Percentiles rank a stretch among this genome's conserved stretches.
phyloP scores from a whole-genome alignment of 306 rosid species.

The Crotalaria pallida region DNA sequence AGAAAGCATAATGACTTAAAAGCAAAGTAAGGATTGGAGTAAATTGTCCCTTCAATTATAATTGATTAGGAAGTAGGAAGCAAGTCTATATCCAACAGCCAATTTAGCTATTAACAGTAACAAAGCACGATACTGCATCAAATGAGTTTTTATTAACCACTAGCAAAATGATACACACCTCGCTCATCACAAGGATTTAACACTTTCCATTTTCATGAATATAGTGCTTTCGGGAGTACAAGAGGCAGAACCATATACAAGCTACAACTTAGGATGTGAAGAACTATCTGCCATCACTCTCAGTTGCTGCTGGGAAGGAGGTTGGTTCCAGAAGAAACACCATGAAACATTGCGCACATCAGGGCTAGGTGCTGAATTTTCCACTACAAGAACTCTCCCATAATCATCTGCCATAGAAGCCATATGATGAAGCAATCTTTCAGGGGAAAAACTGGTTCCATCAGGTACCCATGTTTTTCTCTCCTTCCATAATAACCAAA shows the following conservation, averaged over 20 bases:
- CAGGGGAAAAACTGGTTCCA: not conserved
- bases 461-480: constrained; percentile 1
- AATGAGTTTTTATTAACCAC: not conserved
- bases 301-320: constrained; percentile 17
- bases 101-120: not conserved
- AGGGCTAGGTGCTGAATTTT: not conserved
- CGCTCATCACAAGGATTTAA: not conserved
- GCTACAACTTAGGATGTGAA: constrained; percentile 17
- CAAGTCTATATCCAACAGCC: not conserved
- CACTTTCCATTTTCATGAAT: not conserved
- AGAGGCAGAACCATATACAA: not conserved
- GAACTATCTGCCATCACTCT: not conserved
- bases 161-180: not conserved
- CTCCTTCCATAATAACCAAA: constrained; percentile 23
- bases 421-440: not conserved
- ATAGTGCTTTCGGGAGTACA: not conserved
- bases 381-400: not conserved
- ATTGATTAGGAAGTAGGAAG: not conserved
- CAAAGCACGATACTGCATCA: not conserved
- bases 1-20: not conserved
- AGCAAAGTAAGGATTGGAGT: not conserved
- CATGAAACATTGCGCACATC: not conserved
- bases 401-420: constrained; percentile 10
- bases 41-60: not conserved
- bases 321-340: constrained; percentile 23